These are phyloP conservation scores for Drechslerella dactyloides DNA, from an alignment of 2,329 filamentous ascomycete species.

Conservation along the genomic window DNA sequence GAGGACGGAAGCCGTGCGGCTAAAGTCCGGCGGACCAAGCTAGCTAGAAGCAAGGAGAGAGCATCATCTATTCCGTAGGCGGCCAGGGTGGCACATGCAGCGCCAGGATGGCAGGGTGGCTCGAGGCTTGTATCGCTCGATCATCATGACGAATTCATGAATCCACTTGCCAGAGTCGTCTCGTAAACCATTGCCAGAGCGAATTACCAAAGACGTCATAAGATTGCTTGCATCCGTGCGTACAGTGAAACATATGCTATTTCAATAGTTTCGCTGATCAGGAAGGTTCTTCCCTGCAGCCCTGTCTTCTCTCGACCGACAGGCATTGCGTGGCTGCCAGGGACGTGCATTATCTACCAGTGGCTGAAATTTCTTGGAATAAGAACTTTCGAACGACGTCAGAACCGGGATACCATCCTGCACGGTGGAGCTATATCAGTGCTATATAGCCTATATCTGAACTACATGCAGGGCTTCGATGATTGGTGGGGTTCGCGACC, in stretches of 20 bases:
- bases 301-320: too few relatives aligned
- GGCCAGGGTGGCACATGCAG: neutral
- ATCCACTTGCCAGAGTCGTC: too few relatives aligned
- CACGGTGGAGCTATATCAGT: constrained; percentile 15
- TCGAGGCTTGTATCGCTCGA: neutral
- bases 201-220: too few relatives aligned
- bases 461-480: neutral
- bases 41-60: neutral
- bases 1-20: too few relatives aligned
- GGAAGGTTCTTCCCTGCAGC: constrained; percentile 8
- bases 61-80: neutral
- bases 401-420: constrained; percentile 18
- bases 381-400: constrained; percentile 33
- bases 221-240: neutral
- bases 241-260: neutral
- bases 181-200: too few relatives aligned
- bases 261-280: constrained; percentile 11
- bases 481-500: constrained; percentile 4
- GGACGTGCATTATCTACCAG: neutral
- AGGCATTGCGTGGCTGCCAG: neutral
- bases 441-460: constrained; percentile 23
- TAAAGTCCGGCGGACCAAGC: too few relatives aligned
- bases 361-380: constrained; percentile 12
- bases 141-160: constrained; percentile 19
- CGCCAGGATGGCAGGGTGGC: too few relatives aligned